Conservation (phyloP, 2,329 filamentous ascomycete species). For the Epichloe baconii region DNA sequence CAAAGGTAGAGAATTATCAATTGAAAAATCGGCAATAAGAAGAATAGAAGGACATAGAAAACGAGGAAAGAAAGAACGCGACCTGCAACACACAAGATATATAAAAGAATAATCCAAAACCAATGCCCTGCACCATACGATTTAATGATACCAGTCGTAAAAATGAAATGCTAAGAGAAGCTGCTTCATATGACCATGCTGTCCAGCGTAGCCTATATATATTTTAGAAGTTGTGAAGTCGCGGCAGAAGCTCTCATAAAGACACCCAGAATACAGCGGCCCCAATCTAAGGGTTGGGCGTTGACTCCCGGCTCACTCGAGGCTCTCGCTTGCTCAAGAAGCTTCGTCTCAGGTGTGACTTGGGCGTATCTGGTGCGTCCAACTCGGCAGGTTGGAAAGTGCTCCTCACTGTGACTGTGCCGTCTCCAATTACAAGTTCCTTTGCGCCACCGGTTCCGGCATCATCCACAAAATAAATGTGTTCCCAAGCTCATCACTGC, state of each 20-base stretch:
- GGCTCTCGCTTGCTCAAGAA: slow-evolving; percentile 41
- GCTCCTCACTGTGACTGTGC: slow-evolving; percentile 60
- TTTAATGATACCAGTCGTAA: not conserved
- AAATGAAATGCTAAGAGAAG: not conserved
- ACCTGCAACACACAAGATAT: not conserved
- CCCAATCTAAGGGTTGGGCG: slow-evolving; percentile 21
- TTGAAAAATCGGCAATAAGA: not conserved
- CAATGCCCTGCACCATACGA: not conserved
- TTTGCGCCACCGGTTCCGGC: slow-evolving; percentile 55
- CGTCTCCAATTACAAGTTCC: slow-evolving; percentile 58
- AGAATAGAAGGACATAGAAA: not conserved
- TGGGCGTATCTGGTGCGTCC: slow-evolving; percentile 32
- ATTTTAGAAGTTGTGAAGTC: not conserved
- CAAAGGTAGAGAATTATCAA: not conserved
- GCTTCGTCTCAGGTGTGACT: slow-evolving; percentile 34
- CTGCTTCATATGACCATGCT: slow-evolving; percentile 2
- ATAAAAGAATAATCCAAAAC: not conserved
- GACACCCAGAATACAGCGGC: slow-evolving; percentile 7
- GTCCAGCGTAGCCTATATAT: not conserved
- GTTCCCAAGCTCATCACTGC: slow-evolving; percentile 72
- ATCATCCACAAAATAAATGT: slow-evolving; percentile 86
- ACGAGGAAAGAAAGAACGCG: not conserved
- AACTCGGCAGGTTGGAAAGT: slow-evolving; percentile 47
- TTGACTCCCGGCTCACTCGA: slow-evolving; percentile 30
- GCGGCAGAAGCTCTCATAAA: not conserved